Base-by-base conservation (phyloP, 768 basidiomycete genomes). In the Termitomyces sp. region DNA sequence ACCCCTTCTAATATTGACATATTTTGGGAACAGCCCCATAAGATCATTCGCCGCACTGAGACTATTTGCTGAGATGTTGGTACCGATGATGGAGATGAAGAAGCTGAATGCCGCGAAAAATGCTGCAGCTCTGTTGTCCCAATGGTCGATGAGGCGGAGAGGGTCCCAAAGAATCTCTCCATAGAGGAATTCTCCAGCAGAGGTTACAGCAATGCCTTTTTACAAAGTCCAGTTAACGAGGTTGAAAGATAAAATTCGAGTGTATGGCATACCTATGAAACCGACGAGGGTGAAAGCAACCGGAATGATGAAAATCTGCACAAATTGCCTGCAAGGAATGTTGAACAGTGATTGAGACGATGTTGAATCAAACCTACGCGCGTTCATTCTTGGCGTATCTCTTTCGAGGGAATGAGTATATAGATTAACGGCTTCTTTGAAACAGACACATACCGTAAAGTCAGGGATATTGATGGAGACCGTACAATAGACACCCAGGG, bases 101-200 rank as follows among this genome's bases (percentile, higher is more conserved):
- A 92, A 92, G 37, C 84, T 80, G 68, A 91, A 85, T 0, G 88
- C 78, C 6, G 84, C 84, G 66, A 95, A 94, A 77, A 95, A 95
- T 7, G 87, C 85, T 0, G 88, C 90, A 0, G 90, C 86, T 34
- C 94, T 85, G 69, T 90, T 94, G 63, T 89, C 82, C 92, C 92
- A 94, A 34, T 76, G 77, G 68, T 89, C 83, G 64, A 93, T 88
- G 61, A 94, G 81, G 54, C 73, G 73, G 3, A 88, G 77, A 0
- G 92, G 92, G 64, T 94, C 87, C 92, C 92, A 88, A 10, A 81
- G 67, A 5, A 77, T 62, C 56, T 73, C 69, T 9, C 87, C 90
- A 64, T 94, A 94, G 18, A 93, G 78, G 4, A 77, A 72, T 60
- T 86, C 77, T 10, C 87, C 90, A 0, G 90, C 88, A 10, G 84